phyloP scores from a whole-genome alignment of 1,139 yeast genomes.

The Diutina pseudorugosa region DNA sequence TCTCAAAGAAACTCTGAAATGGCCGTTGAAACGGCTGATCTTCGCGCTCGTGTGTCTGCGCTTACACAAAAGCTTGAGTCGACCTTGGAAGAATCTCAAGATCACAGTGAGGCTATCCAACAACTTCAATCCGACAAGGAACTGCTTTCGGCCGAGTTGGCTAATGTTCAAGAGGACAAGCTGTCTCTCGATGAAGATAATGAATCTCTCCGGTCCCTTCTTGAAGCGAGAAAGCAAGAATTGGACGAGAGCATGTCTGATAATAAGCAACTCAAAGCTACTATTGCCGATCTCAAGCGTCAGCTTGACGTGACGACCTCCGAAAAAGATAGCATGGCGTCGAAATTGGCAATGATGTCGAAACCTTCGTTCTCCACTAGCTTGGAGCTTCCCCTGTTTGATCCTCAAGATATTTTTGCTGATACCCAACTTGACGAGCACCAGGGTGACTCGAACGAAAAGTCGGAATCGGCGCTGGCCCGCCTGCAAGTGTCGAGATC shows the following conservation, averaged over 20 bases:
- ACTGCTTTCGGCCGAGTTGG: neutral
- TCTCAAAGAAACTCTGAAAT: conserved; percentile 1
- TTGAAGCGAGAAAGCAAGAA: neutral
- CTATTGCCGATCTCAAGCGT: neutral
- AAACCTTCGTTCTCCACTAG: neutral
- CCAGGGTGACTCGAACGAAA: neutral
- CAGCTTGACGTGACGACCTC: neutral
- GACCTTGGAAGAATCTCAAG: neutral
- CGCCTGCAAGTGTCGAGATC: neutral
- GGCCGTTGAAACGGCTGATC: conserved; percentile 1
- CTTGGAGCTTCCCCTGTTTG: conserved; percentile 2
- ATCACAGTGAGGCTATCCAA: neutral
- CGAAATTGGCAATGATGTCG: neutral
- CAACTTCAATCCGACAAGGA: neutral
- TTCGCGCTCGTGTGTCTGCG: neutral
- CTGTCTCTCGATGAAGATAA: neutral
- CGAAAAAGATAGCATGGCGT: neutral
- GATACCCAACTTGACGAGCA: neutral
- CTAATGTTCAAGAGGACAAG: neutral
- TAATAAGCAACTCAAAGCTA: neutral
- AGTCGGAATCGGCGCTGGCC: neutral
- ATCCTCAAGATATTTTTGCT: neutral
- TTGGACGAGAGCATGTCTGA: neutral
- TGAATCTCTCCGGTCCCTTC: neutral
- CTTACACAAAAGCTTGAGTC: neutral